Conservation (phyloP, 179 eudicot species). For the Silene noctiflora region DNA sequence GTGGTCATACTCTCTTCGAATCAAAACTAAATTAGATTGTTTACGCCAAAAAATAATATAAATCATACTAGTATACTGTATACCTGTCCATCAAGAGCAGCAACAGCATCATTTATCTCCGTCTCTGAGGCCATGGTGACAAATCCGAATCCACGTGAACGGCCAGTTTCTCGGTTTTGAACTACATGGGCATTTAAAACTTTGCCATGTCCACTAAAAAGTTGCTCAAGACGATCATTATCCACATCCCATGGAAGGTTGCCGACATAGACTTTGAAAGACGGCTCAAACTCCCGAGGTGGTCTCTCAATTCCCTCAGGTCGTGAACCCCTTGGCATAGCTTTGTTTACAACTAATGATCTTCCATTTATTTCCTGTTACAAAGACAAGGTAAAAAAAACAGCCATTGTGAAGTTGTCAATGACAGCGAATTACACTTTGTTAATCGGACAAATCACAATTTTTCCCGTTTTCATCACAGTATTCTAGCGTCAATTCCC, state of each 20-base stretch:
- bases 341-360: slow-evolving; percentile 79
- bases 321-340: slow-evolving; percentile 78
- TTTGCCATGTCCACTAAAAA: slow-evolving; percentile 79
- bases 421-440: neutral
- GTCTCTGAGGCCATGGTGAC: slow-evolving; percentile 75
- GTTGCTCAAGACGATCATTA: slow-evolving; percentile 62
- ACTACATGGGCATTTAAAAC: slow-evolving; percentile 74
- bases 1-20: too few relatives aligned
- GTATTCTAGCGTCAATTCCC: neutral
- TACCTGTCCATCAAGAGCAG: slow-evolving; percentile 92
- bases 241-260: slow-evolving; percentile 95
- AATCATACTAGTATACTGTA: slow-evolving; percentile 37
- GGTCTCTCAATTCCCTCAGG: slow-evolving; percentile 43
- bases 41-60: neutral
- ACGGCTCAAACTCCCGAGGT: slow-evolving; percentile 44
- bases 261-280: slow-evolving; percentile 68
- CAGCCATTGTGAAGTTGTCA: slow-evolving; percentile 8
- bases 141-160: slow-evolving; percentile 93
- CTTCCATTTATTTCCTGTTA: slow-evolving; percentile 77
- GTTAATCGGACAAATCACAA: neutral
- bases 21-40: too few relatives aligned
- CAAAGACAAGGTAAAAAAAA: neutral
- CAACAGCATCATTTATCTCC: slow-evolving; percentile 77
- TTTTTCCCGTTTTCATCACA: neutral
- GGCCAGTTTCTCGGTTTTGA: slow-evolving; percentile 72